Conservation (phyloP, 805 yeast genomes). For the Phaffomyces antillensis region DNA sequence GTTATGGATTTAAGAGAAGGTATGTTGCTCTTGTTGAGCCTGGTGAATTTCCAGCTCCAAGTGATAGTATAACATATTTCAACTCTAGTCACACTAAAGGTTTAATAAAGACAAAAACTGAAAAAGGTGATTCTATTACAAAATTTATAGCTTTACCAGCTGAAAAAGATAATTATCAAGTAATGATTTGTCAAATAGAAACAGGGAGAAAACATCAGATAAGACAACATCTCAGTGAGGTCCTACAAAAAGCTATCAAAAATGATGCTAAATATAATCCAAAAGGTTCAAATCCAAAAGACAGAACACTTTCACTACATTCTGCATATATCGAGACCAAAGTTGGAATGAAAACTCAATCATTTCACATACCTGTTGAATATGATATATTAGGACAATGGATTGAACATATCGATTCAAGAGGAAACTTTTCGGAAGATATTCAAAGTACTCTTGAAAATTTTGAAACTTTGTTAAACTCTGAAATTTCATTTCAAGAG, state of each 20-base stretch:
- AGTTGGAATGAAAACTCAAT: constrained; percentile 22
- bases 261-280: constrained; percentile 26
- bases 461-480: constrained; percentile 13
- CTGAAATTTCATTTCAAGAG: background rate
- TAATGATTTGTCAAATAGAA: constrained; percentile 25
- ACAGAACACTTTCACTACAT: constrained; percentile 29
- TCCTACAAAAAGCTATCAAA: constrained; percentile 22
- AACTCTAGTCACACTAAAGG: constrained; percentile 1
- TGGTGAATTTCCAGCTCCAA: background rate
- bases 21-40: constrained; percentile 25
- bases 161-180: constrained; percentile 11
- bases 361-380: constrained; percentile 10
- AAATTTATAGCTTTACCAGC: constrained; percentile 10
- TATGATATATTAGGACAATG: constrained; percentile 18
- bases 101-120: constrained; percentile 1
- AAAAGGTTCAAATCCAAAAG: background rate
- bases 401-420: constrained; percentile 19
- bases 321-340: constrained; percentile 27
- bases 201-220: constrained; percentile 38
- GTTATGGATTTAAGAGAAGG: constrained; percentile 27
- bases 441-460: constrained; percentile 16
- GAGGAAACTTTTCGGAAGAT: constrained; percentile 21
- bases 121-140: constrained; percentile 8
- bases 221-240: constrained; percentile 24
- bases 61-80: background rate